Evolutionary conservation across 2,329 filamentous ascomycete species (phyloP).

Genomic region (Cyphellophora attinorum): DNA sequence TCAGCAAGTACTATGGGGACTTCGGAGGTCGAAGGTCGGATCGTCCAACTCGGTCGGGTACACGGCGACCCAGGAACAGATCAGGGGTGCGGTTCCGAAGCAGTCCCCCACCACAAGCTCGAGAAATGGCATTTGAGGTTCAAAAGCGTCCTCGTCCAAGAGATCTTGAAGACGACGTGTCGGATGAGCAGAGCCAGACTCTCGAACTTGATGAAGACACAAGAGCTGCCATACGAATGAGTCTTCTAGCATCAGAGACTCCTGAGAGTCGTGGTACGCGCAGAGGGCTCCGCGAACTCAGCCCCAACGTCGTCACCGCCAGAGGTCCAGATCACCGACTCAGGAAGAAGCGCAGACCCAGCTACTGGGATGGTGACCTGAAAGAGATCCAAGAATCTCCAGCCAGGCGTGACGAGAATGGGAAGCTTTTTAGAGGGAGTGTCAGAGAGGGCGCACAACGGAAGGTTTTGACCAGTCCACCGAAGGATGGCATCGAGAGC

Average conservation of each 20-base stretch:
- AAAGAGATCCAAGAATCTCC: conserved; percentile 16
- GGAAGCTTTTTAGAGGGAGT: not conserved
- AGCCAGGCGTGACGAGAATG: conserved; percentile 10
- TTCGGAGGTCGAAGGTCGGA: not conserved
- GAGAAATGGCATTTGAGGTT: conserved; percentile 1
- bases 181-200: conserved; percentile 11
- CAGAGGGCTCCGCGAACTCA: conserved; percentile 13
- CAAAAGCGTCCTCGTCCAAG: conserved; percentile 10
- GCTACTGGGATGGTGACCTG: conserved; percentile 19
- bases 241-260: conserved; percentile 11
- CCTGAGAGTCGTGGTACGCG: conserved; percentile 3
- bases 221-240: conserved; percentile 13
- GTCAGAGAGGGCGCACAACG: conserved; percentile 1
- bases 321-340: conserved; percentile 10
- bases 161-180: conserved; percentile 8
- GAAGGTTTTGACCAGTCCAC: conserved; percentile 2
- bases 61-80: not conserved
- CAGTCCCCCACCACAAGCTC: conserved; percentile 13
- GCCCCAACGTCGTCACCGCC: conserved; percentile 15
- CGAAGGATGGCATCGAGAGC: conserved; percentile 2
- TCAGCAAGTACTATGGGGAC: conserved; percentile 12
- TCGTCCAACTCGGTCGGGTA: not conserved
- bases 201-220: conserved; percentile 17
- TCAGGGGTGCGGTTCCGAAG: conserved; percentile 14
- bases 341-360: conserved; percentile 16